These are phyloP conservation scores for Penicillium rolfsii DNA, from an alignment of 2,329 filamentous ascomycete genomes.

Conservation along the genomic window DNA sequence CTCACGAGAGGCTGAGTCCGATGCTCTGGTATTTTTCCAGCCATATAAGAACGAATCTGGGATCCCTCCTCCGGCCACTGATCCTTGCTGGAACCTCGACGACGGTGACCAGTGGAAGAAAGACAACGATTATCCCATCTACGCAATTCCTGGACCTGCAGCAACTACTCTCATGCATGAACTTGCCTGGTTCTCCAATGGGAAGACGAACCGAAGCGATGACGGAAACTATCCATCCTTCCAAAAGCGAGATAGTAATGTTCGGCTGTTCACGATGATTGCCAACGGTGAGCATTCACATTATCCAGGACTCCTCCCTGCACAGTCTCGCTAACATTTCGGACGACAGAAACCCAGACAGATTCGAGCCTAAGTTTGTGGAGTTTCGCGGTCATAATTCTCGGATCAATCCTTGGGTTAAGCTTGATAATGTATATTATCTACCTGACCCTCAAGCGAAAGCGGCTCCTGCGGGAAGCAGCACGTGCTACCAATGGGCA, in stretches of 20 bases:
- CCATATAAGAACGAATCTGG: slow-evolving; percentile 51
- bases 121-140: slow-evolving; percentile 76
- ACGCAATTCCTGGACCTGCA: slow-evolving; percentile 71
- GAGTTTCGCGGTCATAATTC: slow-evolving; percentile 74
- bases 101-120: slow-evolving; percentile 73
- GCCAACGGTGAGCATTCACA: slow-evolving; percentile 44
- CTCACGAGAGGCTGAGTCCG: slow-evolving; percentile 64
- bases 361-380: slow-evolving; percentile 70
- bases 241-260: slow-evolving; percentile 11
- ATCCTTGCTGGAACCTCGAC: slow-evolving; percentile 69
- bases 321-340: slow-evolving; percentile 48
- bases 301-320: not conserved
- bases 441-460: slow-evolving; percentile 77
- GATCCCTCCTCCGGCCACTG: slow-evolving; percentile 67
- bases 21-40: slow-evolving; percentile 61
- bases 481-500: slow-evolving; percentile 44
- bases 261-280: slow-evolving; percentile 56
- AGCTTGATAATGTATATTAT: slow-evolving; percentile 66
- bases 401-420: slow-evolving; percentile 77
- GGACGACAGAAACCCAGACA: slow-evolving; percentile 35
- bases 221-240: slow-evolving; percentile 37
- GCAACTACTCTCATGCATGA: slow-evolving; percentile 72
- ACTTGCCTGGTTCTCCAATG: slow-evolving; percentile 76
- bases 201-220: slow-evolving; percentile 56
- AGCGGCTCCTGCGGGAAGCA: slow-evolving; percentile 60